phyloP scores from a whole-genome alignment of 139 green algal species.

The Pleodorina starrii region DNA sequence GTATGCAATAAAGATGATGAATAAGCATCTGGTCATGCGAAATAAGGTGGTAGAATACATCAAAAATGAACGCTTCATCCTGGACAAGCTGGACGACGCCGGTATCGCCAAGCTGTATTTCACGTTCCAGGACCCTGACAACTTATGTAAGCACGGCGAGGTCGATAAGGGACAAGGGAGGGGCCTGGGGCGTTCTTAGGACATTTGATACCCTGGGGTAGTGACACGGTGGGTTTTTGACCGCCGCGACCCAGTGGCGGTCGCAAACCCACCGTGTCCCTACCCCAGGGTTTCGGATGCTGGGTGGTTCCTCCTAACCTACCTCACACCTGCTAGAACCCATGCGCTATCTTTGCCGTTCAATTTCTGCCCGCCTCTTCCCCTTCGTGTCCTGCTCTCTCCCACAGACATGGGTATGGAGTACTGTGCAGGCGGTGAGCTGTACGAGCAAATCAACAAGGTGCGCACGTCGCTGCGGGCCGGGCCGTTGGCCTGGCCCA shows the following conservation, averaged over 20 bases:
- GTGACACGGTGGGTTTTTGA: too few species aligned
- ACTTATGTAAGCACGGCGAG: conserved; percentile 55
- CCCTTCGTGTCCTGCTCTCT: neutral
- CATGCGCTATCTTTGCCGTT: too few species aligned
- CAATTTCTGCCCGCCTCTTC: neutral
- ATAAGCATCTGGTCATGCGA: conserved; percentile 65
- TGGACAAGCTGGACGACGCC: conserved; percentile 59
- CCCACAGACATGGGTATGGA: conserved; percentile 78
- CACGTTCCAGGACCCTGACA: conserved; percentile 66
- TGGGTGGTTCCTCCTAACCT: too few species aligned
- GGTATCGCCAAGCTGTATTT: conserved; percentile 61
- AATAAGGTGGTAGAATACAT: conserved; percentile 68
- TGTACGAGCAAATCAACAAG: conserved; percentile 77
- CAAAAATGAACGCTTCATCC: conserved; percentile 61
- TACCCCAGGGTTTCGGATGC: too few species aligned
- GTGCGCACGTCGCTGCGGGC: conserved; percentile 33
- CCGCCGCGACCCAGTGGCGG: too few species aligned
- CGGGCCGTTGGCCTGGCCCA: too few species aligned
- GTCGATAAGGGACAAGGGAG: too few species aligned
- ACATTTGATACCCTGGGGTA: too few species aligned
- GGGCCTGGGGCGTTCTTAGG: too few species aligned
- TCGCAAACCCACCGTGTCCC: too few species aligned
- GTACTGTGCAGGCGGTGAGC: conserved; percentile 76
- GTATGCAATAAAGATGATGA: conserved; percentile 69
- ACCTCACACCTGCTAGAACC: too few species aligned